These are phyloP conservation scores for Pichia insulana DNA, from an alignment of 805 yeast species.

Conservation along the genomic window DNA sequence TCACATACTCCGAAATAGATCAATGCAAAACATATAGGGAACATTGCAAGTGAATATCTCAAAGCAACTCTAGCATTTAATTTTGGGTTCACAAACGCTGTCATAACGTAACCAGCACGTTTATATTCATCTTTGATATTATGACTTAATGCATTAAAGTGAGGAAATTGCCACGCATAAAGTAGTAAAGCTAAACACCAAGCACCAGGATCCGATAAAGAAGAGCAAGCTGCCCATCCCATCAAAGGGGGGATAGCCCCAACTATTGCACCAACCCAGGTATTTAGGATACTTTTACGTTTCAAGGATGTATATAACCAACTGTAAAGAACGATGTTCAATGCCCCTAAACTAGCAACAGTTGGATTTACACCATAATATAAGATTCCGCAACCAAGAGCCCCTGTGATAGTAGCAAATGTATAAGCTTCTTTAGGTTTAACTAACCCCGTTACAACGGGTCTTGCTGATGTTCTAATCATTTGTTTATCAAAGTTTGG, in stretches of 20 bases:
- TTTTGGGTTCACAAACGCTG: slow-evolving; percentile 86
- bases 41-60: slow-evolving; percentile 84
- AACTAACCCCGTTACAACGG: slow-evolving; percentile 78
- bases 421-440: slow-evolving; percentile 67
- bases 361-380: slow-evolving; percentile 78
- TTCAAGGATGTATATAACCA: slow-evolving; percentile 90
- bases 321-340: slow-evolving; percentile 75
- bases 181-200: slow-evolving; percentile 88
- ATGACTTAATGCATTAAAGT: slow-evolving; percentile 87
- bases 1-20: slow-evolving; percentile 77
- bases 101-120: slow-evolving; percentile 94
- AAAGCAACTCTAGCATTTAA: slow-evolving; percentile 90
- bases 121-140: slow-evolving; percentile 81
- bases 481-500: slow-evolving; percentile 80
- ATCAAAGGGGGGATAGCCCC: slow-evolving; percentile 97
- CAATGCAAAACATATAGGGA: slow-evolving; percentile 83
- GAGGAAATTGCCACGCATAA: slow-evolving; percentile 99
- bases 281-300: slow-evolving; percentile 74
- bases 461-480: slow-evolving; percentile 83
- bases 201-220: slow-evolving; percentile 78
- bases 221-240: slow-evolving; percentile 97
- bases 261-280: slow-evolving; percentile 99
- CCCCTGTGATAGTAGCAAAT: slow-evolving; percentile 72
- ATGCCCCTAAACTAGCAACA: slow-evolving; percentile 72
- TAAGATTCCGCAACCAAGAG: slow-evolving; percentile 58